Conservation (phyloP, 441 rosid genomes). For the Dalechampia spathulata region DNA sequence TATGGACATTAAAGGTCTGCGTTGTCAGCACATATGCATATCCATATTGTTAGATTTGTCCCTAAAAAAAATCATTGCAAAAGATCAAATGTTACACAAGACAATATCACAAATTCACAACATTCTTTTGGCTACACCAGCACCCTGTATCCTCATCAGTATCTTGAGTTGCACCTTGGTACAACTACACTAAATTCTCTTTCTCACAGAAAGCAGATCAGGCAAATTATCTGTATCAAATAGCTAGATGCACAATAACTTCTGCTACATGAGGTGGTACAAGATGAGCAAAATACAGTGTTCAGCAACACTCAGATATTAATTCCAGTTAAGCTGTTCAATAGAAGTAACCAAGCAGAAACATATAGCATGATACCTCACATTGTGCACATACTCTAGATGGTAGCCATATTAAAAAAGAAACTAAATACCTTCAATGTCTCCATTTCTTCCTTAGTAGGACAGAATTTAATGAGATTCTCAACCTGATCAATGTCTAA, state of each 20-base stretch:
- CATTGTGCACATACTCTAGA: not conserved
- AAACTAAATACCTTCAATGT: constrained; percentile 50
- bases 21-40: not conserved
- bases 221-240: not conserved
- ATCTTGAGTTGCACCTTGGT: not conserved
- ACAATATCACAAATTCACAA: not conserved
- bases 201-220: not conserved
- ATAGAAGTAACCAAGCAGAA: not conserved
- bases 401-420: not conserved
- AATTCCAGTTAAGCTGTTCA: not conserved
- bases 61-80: not conserved
- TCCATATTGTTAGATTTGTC: not conserved
- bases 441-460: constrained; percentile 97
- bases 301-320: not conserved
- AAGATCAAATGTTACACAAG: not conserved
- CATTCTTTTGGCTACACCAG: not conserved
- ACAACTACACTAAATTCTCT: not conserved
- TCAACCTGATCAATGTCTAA: constrained; percentile 97
- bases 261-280: not conserved
- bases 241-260: not conserved
- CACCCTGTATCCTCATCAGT: not conserved
- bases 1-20: too few species aligned
- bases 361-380: not conserved
- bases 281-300: not conserved
- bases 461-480: constrained; percentile 95